Percentiles rank a stretch among this genome's conserved stretches.
These are phyloP conservation scores for Thermothielavioides terrestris DNA, from an alignment of 495 filamentous ascomycete genomes.

Conservation along the genomic window DNA sequence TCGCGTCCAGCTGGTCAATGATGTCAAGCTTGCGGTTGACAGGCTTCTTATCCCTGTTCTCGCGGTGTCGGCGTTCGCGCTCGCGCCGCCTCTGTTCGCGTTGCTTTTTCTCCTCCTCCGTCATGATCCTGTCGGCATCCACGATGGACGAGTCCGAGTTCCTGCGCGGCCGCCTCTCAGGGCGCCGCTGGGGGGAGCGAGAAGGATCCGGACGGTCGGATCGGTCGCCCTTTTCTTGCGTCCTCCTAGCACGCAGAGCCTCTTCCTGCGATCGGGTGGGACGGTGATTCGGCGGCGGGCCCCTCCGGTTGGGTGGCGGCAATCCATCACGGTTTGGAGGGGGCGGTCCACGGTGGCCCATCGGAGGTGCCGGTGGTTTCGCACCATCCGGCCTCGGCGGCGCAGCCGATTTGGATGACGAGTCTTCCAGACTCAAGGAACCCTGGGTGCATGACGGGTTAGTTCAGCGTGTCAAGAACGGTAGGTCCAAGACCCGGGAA, in stretches of 20 bases:
- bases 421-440: constrained; percentile 43
- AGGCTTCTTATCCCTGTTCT: constrained; percentile 51
- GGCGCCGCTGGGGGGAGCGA: constrained; percentile 30
- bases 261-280: constrained; percentile 56
- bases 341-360: constrained; percentile 29
- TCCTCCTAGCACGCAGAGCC: constrained; percentile 38
- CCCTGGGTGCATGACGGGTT: constrained; percentile 29
- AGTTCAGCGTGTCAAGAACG: neutral
- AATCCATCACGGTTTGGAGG: constrained; percentile 43
- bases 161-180: constrained; percentile 57
- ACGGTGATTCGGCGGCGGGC: constrained; percentile 43
- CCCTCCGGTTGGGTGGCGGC: constrained; percentile 36
- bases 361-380: constrained; percentile 35
- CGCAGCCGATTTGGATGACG: constrained; percentile 19
- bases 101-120: constrained; percentile 67
- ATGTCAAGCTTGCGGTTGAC: constrained; percentile 68
- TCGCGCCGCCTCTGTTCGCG: constrained; percentile 66
- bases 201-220: constrained; percentile 25
- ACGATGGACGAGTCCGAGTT: constrained; percentile 93
- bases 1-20: constrained; percentile 96
- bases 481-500: constrained; percentile 2
- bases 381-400: constrained; percentile 27
- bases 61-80: constrained; percentile 57
- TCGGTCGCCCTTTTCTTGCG: constrained; percentile 29
- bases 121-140: constrained; percentile 52